Percentiles rank a stretch among this genome's conserved stretches.
phyloP scores from a whole-genome alignment of 129 eudicot species.

The Chrysanthemum seticuspe region DNA sequence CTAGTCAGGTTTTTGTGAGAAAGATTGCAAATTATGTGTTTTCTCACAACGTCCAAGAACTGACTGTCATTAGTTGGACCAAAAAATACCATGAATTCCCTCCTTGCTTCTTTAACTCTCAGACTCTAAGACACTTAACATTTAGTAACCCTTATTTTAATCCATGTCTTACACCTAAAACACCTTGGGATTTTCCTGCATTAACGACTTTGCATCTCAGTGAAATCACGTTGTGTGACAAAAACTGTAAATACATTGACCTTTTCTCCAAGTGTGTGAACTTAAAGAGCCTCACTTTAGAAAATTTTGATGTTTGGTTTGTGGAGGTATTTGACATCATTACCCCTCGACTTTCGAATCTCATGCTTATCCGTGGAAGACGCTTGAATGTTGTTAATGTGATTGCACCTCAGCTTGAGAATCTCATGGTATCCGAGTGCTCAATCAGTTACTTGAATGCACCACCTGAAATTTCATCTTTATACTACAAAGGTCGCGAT shows the following conservation, averaged over 20 bases:
- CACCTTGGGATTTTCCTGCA: constrained; percentile 23
- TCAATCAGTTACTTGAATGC: constrained; percentile 6
- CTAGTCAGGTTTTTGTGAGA: constrained; percentile 1
- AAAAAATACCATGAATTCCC: background rate
- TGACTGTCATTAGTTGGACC: background rate
- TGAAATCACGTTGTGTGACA: background rate
- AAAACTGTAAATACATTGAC: background rate
- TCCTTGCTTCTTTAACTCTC: background rate
- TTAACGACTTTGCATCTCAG: constrained; percentile 13
- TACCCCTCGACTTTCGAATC: constrained; percentile 9
- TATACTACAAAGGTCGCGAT: background rate
- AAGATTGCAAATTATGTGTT: constrained; percentile 11
- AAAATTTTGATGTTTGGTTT: background rate
- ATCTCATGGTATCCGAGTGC: background rate
- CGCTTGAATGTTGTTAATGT: background rate
- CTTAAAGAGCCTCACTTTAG: constrained; percentile 18
- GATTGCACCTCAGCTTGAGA: constrained; percentile 1
- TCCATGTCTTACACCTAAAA: background rate
- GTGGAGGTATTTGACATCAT: background rate
- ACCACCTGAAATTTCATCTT: constrained; percentile 13
- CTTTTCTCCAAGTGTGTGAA: constrained; percentile 19
- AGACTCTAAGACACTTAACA: background rate
- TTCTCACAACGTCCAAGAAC: constrained; percentile 7
- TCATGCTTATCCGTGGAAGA: background rate
- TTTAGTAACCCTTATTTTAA: background rate